Evolutionary conservation across 2,329 filamentous ascomycete genomes (phyloP).

Genomic region (Exophiala xenobiotica): DNA sequence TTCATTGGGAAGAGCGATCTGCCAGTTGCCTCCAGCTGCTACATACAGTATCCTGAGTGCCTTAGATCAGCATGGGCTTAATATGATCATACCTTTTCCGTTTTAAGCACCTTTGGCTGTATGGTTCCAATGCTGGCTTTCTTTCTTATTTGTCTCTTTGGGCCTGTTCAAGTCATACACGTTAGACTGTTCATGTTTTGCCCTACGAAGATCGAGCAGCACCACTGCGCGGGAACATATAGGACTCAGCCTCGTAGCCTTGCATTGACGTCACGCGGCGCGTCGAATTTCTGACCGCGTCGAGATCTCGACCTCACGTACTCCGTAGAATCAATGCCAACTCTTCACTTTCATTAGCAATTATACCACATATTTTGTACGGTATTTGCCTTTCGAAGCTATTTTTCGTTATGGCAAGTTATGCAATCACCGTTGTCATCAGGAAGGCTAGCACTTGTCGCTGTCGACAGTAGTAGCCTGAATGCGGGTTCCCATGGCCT

Average conservation of each 20-base stretch:
- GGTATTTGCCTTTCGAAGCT: background rate
- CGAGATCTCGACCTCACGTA: background rate
- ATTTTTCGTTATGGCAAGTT: conserved; percentile 20
- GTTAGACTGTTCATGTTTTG: no score
- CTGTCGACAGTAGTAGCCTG: conserved; percentile 14
- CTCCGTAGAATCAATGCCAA: background rate
- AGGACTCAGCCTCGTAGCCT: background rate
- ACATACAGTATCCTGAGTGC: no score
- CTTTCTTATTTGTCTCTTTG: no score
- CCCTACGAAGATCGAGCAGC: no score
- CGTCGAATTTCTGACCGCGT: background rate
- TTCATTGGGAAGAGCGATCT: background rate
- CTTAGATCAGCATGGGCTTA: background rate
- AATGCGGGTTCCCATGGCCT: conserved; percentile 7
- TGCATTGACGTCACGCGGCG: background rate
- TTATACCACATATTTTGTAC: background rate
- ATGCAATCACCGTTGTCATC: conserved; percentile 15
- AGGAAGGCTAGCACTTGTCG: conserved; percentile 7
- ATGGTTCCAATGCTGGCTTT: no score
- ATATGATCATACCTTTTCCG: no score
- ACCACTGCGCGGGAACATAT: no score
- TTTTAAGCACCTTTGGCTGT: no score
- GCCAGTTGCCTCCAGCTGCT: no score
- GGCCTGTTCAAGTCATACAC: no score
- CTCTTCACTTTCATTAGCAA: no score